Evolutionary conservation across 352 stramenopile species (phyloP).

Genomic region (Phytophthora fragariae): DNA sequence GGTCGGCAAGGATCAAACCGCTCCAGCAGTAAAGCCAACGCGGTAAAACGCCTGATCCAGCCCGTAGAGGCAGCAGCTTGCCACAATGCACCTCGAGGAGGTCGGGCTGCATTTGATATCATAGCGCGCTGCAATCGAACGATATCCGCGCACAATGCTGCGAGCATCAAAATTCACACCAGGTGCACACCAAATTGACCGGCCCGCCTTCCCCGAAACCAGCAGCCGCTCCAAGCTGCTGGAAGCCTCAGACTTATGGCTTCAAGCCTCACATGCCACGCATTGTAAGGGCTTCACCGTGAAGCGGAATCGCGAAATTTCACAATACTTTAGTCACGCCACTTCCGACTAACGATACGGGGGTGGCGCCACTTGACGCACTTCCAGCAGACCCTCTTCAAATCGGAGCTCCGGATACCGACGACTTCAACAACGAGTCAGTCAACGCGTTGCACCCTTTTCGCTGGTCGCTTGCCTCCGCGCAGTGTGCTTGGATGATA

Average conservation of each 20-base stretch:
- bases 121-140: slow-evolving; percentile 18
- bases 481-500: background rate
- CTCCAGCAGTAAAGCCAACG: no score
- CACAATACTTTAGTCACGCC: background rate
- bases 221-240: slow-evolving; percentile 2
- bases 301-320: background rate
- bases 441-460: background rate
- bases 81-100: background rate
- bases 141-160: slow-evolving; percentile 16
- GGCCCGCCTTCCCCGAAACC: slow-evolving; percentile 5
- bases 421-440: slow-evolving; percentile 11
- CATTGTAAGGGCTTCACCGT: background rate
- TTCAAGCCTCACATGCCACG: no score
- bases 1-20: background rate
- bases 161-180: slow-evolving; percentile 20
- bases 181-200: slow-evolving; percentile 3
- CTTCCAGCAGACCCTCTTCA: slow-evolving; percentile 3
- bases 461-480: slow-evolving; percentile 3
- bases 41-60: background rate
- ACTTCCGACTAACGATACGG: background rate
- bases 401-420: slow-evolving; percentile 5
- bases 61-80: background rate
- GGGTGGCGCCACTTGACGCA: slow-evolving; percentile 13
- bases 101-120: background rate
- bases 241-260: no score